Base-by-base conservation (phyloP, 2,329 filamentous ascomycete genomes). In the Monosporascus sp. region DNA sequence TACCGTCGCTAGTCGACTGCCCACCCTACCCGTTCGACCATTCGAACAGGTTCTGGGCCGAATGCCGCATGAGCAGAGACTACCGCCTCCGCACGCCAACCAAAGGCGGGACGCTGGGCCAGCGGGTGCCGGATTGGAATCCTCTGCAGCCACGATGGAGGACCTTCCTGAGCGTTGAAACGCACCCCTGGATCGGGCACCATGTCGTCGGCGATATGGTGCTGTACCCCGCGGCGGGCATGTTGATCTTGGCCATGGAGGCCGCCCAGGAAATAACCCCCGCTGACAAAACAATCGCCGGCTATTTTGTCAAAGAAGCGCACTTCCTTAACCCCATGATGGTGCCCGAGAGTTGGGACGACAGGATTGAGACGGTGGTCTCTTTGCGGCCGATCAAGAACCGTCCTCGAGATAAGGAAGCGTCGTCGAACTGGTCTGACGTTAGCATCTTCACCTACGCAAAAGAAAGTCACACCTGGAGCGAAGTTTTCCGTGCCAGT, bases 151-250 rank as follows among this genome's bases (percentile, higher is more conserved):
- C 59, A 0, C 50, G 50, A 5, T 63, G 61, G 61, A 38, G 58
- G 4, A 46, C 52, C n/a, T 51, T 52, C 31, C 38, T 57, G 4
- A 51, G 22, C 19, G 14, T 36, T 5, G 34, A 44, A 24, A 27
- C 36, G n/a, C 20, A 52, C 11, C 17, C 41, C 3, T 55, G 56
- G 56, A 31, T 56, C 19, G 34, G 50, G 31, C 51, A 57, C 55
- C 74, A 75, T 19, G 11, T n/a, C 19, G 41, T 44, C 11, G 9
- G 41, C 37, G 55, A 53, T 16, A 51, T 56, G 20, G 52, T 55
- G 47, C 57, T 68, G 6, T 67, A 65, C 49, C 66, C 66, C n/a
- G 61, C 52, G 27, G 62, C 66, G 24, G 64, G 60, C 0, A 67
- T 63, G 49, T 36, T 62, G 4, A 49, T 50, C n/a, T 64, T 65